Percentiles rank a stretch among this genome's conserved stretches.
phyloP scores from a whole-genome alignment of 2,329 filamentous ascomycete genomes.

The Aspergillus japonicus region DNA sequence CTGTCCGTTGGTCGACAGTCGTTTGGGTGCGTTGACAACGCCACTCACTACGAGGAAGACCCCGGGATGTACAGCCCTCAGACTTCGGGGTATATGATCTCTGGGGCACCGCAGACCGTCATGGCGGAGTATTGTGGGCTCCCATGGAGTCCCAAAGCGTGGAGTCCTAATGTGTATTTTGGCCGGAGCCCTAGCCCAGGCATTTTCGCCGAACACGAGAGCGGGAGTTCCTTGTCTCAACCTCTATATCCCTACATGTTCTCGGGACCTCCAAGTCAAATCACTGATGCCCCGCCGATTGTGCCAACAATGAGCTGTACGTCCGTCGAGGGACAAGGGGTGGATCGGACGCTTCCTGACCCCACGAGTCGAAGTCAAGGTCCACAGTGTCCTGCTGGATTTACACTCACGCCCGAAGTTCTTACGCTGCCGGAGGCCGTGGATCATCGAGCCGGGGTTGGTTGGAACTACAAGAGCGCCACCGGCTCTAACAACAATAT shows the following conservation, averaged over 20 bases:
- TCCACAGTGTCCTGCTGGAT: conserved; percentile 13
- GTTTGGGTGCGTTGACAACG: conserved; percentile 21
- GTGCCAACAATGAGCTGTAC: conserved; percentile 24
- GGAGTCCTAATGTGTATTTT: conserved; percentile 25
- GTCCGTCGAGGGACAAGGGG: conserved; percentile 23
- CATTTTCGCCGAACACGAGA: conserved; percentile 32
- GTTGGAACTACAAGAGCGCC: conserved; percentile 18
- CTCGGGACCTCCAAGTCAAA: conserved; percentile 26
- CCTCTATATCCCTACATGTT: conserved; percentile 32
- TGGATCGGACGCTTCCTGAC: conserved; percentile 39
- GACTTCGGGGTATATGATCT: conserved; percentile 37
- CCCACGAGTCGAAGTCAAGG: conserved; percentile 29
- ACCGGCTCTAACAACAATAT: conserved; percentile 9
- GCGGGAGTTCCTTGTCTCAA: conserved; percentile 23
- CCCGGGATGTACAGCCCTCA: conserved; percentile 33
- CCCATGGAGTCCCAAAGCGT: conserved; percentile 31
- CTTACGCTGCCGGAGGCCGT: conserved; percentile 18
- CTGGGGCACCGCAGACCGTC: conserved; percentile 31
- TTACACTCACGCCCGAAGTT: conserved; percentile 18
- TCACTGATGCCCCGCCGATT: conserved; percentile 28
- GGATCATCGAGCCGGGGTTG: conserved; percentile 21
- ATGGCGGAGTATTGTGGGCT: conserved; percentile 29
- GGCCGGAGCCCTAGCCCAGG: conserved; percentile 22
- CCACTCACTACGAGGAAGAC: conserved; percentile 37
- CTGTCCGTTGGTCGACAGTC: conserved; percentile 24